Base-by-base conservation (phyloP, 2,329 filamentous ascomycete species). In the Aspergillus sp. region DNA sequence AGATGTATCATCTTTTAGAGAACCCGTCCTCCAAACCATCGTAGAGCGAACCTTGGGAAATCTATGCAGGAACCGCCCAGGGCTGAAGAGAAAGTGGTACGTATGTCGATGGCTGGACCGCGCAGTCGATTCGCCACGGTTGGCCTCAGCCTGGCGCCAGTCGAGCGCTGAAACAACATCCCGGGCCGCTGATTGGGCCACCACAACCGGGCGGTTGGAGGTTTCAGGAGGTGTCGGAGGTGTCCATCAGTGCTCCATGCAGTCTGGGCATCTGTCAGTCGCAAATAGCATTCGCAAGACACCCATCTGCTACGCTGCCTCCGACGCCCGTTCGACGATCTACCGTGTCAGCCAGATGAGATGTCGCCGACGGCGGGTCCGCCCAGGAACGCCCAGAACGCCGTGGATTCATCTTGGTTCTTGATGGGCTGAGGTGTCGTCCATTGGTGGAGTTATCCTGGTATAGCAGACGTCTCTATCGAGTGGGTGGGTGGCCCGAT, bases 311-410 rank as follows among this genome's bases (percentile, higher is more conserved):
- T 4, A 13, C 16, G 34, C 34, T 13, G 29, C 6, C 29, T 6
- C 29, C 13, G 7, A 32, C 29, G 29, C 29, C 29, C 29, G 29
- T 32, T 32, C 36, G 36, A 11, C n/a, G n/a, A n/a, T 42, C 40
- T 17, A 53, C 47, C 40, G 58, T 61, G 53, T 61, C 57, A 58
- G 53, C 36, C 55, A 59, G 47, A 59, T 54, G 53, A 58, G 50
- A 29, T 47, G 50, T 43, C 34, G 14, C 11, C n/a, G 36, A 45
- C 50, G 45, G 43, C 44, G 23, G 53, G 46, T 46, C 49, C 43
- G 44, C 20, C 25, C 31, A 20, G 29, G n/a, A 34, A 32, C 29
- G 16, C 23, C 40, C 47, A 14, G 14, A 29, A 34, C 20, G 42
- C 45, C 41, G 46, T 51, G 48, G 43, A 54, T 54, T 50, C 36